These are phyloP conservation scores for Hypericum androsaemum DNA, from an alignment of 345 rosid genomes.

Conservation along the genomic window DNA sequence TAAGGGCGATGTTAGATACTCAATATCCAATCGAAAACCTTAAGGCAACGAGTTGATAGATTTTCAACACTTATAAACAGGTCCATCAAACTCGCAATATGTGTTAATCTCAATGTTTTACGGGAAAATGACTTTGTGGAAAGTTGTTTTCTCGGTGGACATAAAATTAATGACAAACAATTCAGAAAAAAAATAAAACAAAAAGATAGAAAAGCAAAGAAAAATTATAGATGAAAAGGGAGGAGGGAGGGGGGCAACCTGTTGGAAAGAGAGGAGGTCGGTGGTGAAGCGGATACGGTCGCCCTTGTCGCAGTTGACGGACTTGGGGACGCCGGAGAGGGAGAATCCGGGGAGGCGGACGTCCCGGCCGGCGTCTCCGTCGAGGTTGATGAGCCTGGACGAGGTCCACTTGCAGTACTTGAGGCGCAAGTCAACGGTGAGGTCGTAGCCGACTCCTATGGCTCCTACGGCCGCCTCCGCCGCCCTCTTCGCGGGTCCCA, in stretches of 20 bases:
- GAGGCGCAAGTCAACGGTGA: conserved; percentile 18
- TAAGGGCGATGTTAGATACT: too few species aligned
- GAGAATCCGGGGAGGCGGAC: conserved; percentile 27
- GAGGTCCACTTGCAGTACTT: conserved; percentile 18
- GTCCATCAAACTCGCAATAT: too few species aligned
- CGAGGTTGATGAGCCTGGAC: conserved; percentile 6
- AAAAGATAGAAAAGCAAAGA: background rate
- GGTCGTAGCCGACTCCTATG: conserved; percentile 23
- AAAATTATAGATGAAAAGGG: background rate
- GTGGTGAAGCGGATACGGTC: conserved; percentile 22
- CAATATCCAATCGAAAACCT: too few species aligned
- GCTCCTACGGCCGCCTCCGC: conserved; percentile 20
- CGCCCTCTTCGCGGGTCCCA: conserved; percentile 13
- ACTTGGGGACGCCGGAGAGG: conserved; percentile 15
- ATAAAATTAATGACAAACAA: too few species aligned
- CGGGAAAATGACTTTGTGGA: too few species aligned
- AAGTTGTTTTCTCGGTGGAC: too few species aligned
- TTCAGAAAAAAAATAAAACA: background rate
- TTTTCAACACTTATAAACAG: too few species aligned
- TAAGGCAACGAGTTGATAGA: too few species aligned
- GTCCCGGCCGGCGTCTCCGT: conserved; percentile 8
- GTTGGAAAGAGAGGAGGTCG: conserved; percentile 28
- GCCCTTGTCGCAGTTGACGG: conserved; percentile 25
- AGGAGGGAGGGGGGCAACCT: conserved; percentile 7
- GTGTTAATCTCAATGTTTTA: too few species aligned